Conservation (phyloP, 352 stramenopile species). For the Globisporangium parvum region DNA sequence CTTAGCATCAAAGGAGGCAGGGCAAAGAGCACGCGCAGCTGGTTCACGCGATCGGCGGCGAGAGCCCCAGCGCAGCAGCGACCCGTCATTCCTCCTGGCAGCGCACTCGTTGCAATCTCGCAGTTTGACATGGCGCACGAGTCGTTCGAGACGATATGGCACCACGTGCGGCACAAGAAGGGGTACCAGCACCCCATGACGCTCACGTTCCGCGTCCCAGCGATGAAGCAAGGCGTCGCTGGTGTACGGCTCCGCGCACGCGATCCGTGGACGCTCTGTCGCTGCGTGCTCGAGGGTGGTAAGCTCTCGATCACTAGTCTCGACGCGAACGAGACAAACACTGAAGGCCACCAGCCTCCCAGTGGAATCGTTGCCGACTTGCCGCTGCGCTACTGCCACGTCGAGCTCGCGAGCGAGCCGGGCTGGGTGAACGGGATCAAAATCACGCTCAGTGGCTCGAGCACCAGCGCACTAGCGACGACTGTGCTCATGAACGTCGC, state of each 20-base stretch:
- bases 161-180: constrained; percentile 53
- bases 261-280: constrained; percentile 30
- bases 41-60: background rate
- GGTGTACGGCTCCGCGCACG: constrained; percentile 30
- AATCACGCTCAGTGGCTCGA: constrained; percentile 17
- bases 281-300: constrained; percentile 30
- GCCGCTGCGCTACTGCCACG: constrained; percentile 35
- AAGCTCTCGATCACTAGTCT: constrained; percentile 22
- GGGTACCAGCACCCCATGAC: constrained; percentile 35
- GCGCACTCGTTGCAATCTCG: constrained; percentile 44
- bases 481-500: constrained; percentile 38
- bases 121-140: constrained; percentile 62
- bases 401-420: constrained; percentile 40
- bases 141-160: constrained; percentile 67
- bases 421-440: constrained; percentile 45
- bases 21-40: background rate
- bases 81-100: constrained; percentile 36
- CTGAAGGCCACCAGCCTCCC: background rate
- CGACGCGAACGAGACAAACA: background rate
- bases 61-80: background rate
- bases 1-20: no score
- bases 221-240: constrained; percentile 27
- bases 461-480: constrained; percentile 9
- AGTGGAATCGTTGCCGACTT: constrained; percentile 17
- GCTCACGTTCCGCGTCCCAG: constrained; percentile 46